Evolutionary conservation across 1,284 basidiomycete species (phyloP).

Genomic region (Coniferiporia sulphurascens): DNA sequence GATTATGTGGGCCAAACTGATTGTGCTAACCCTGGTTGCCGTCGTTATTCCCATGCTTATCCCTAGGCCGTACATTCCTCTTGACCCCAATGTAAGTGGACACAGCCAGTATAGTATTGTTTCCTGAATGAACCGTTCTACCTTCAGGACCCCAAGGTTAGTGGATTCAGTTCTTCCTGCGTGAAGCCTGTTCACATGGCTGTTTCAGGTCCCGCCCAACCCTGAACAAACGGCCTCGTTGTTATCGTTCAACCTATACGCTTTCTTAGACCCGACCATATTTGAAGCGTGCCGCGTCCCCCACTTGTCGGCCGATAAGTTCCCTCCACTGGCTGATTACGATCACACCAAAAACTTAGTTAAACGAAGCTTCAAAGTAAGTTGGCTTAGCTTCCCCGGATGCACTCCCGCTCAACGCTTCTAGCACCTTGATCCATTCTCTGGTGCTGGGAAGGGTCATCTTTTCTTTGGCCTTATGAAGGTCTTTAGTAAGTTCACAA

Average conservation of each 20-base stretch:
- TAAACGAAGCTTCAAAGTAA: constrained; percentile 34
- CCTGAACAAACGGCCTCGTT: constrained; percentile 65
- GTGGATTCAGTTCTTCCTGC: constrained; percentile 5
- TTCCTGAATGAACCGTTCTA: background rate
- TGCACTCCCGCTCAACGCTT: background rate
- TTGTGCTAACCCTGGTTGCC: constrained; percentile 29
- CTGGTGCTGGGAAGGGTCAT: constrained; percentile 30
- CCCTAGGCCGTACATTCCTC: constrained; percentile 40
- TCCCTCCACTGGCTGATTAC: constrained; percentile 58
- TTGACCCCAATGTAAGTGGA: constrained; percentile 32
- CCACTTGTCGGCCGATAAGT: constrained; percentile 39
- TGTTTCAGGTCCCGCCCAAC: constrained; percentile 44
- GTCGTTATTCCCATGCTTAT: constrained; percentile 36
- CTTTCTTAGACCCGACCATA: constrained; percentile 54
- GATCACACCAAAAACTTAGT: constrained; percentile 40
- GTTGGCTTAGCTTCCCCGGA: constrained; percentile 12
- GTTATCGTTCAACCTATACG: constrained; percentile 50
- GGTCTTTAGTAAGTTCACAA: constrained; percentile 22
- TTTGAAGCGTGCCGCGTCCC: constrained; percentile 38
- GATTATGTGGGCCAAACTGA: constrained; percentile 36
- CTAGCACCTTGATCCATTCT: constrained; percentile 40
- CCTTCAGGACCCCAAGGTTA: constrained; percentile 9
- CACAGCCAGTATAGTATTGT: background rate
- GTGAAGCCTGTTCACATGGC: constrained; percentile 19
- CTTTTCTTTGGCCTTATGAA: constrained; percentile 27